These are phyloP conservation scores for Rhizopus arrhizus DNA, from an alignment of 371 early-diverging fungal genomes.

Conservation along the genomic window DNA sequence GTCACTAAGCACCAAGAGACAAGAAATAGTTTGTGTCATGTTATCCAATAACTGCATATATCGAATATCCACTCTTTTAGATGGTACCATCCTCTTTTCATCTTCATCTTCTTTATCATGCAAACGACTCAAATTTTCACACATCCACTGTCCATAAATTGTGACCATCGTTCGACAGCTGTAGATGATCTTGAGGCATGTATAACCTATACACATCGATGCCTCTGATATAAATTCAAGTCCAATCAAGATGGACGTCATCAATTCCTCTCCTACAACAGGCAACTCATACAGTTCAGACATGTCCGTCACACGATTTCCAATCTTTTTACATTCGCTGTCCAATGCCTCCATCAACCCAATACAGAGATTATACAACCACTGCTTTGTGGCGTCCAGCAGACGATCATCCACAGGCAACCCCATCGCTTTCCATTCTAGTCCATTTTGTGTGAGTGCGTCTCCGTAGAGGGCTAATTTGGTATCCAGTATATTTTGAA, in stretches of 20 bases:
- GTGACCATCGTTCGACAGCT: slow-evolving; percentile 36
- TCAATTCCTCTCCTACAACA: slow-evolving; percentile 36
- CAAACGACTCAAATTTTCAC: slow-evolving; percentile 37
- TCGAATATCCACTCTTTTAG: slow-evolving; percentile 37
- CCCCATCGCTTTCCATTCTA: slow-evolving; percentile 55
- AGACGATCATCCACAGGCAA: slow-evolving; percentile 49
- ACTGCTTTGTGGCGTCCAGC: slow-evolving; percentile 38
- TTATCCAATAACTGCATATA: slow-evolving; percentile 48
- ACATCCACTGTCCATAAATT: slow-evolving; percentile 43
- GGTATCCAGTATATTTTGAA: slow-evolving; percentile 36
- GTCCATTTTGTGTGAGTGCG: slow-evolving; percentile 43
- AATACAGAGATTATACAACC: slow-evolving; percentile 41
- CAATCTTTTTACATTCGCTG: slow-evolving; percentile 39
- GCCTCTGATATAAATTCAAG: slow-evolving; percentile 43
- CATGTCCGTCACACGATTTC: slow-evolving; percentile 32
- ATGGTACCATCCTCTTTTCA: slow-evolving; percentile 2
- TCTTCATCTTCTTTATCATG: slow-evolving; percentile 22
- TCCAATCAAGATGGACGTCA: slow-evolving; percentile 41
- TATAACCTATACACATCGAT: slow-evolving; percentile 37
- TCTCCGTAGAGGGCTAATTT: slow-evolving; percentile 43
- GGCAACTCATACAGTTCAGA: slow-evolving; percentile 28
- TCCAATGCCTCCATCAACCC: slow-evolving; percentile 38
- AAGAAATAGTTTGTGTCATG: slow-evolving; percentile 33
- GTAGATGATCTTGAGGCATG: slow-evolving; percentile 30
- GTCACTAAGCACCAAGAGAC: slow-evolving; percentile 34